These are phyloP conservation scores for Aureobasidium sp. DNA, from an alignment of 2,329 filamentous ascomycete genomes.

Conservation along the genomic window DNA sequence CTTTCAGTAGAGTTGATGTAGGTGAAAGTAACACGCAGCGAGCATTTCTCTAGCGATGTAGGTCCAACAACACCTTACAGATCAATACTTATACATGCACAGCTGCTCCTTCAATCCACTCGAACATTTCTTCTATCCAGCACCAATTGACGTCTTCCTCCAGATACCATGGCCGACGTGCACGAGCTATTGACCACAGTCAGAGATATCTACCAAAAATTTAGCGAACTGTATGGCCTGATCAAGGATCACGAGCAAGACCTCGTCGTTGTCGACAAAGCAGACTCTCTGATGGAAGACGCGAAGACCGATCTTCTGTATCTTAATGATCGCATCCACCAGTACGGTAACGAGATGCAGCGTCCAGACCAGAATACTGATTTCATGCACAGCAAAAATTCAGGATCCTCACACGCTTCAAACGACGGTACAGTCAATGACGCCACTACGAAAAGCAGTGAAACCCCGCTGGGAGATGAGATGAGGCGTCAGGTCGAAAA, in stretches of 20 bases:
- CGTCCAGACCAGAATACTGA: background rate
- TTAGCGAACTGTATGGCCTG: background rate
- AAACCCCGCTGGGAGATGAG: background rate
- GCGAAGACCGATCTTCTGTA: background rate
- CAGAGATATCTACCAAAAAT: background rate
- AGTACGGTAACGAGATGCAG: background rate
- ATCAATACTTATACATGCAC: background rate
- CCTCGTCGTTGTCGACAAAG: background rate
- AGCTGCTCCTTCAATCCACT: background rate
- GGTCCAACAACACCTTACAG: background rate
- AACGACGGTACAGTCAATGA: background rate
- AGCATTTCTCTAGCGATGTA: background rate
- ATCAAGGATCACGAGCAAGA: background rate
- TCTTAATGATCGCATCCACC: background rate
- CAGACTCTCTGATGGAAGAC: background rate
- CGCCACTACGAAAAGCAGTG: background rate
- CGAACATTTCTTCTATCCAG: background rate
- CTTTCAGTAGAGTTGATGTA: background rate
- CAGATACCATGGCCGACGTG: background rate
- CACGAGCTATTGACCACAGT: background rate
- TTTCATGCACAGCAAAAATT: background rate
- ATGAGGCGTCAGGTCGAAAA: background rate
- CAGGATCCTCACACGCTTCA: background rate
- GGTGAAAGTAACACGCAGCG: background rate
- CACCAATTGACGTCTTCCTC: background rate